Evolutionary conservation across 2,329 filamentous ascomycete genomes (phyloP).

Genomic region (Purpureocillium lavendulum): DNA sequence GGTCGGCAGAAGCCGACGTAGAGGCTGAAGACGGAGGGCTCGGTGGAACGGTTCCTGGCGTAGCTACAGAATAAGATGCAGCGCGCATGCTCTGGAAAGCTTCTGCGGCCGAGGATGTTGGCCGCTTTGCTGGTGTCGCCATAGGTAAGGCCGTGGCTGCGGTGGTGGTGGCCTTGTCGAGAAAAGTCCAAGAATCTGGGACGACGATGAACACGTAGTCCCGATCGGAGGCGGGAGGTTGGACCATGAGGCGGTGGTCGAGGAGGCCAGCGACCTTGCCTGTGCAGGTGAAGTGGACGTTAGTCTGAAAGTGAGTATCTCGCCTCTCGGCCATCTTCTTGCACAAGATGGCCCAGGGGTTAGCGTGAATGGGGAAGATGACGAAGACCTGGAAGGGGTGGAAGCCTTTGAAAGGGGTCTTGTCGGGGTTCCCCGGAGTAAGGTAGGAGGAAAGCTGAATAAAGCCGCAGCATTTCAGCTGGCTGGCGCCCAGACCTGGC

Average conservation of each 20-base stretch:
- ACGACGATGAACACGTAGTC: not conserved
- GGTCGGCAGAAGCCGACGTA: not conserved
- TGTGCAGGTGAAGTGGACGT: not conserved
- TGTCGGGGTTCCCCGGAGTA: not conserved
- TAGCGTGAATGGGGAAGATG: not conserved
- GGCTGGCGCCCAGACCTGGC: not conserved
- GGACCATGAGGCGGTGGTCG: not conserved
- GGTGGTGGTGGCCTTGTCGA: not conserved
- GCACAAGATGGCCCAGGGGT: not conserved
- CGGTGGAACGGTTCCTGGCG: slow-evolving; percentile 1
- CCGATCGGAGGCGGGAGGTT: not conserved
- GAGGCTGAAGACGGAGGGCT: not conserved
- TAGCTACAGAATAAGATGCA: no score
- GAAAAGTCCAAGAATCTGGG: not conserved
- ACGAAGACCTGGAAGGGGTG: not conserved
- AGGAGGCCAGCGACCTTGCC: not conserved
- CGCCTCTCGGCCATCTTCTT: not conserved
- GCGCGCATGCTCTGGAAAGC: no score
- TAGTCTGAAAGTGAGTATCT: not conserved
- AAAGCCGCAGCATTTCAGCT: not conserved
- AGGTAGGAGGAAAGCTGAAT: not conserved
- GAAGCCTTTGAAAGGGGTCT: not conserved
- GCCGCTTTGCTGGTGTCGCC: slow-evolving; percentile 3
- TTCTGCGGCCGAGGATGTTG: no score
- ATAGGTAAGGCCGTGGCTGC: not conserved